Evolutionary conservation across 2,329 filamentous ascomycete species (phyloP).

Genomic region (Alternaria burnsii): DNA sequence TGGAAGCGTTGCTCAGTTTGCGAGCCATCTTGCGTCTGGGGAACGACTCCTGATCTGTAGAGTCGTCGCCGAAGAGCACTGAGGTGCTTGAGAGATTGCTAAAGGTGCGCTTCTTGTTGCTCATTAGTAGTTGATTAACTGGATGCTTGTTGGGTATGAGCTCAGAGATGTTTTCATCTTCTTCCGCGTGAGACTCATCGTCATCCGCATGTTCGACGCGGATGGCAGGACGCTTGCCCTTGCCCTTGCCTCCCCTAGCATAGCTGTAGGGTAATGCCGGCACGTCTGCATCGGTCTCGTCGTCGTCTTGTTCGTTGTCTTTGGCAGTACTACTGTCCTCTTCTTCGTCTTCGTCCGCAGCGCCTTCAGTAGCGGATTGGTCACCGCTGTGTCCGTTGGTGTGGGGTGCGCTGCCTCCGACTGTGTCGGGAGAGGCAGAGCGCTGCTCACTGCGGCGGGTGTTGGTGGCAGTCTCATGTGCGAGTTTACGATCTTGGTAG

Average conservation of each 20-base stretch:
- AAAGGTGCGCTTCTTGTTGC: constrained; percentile 51
- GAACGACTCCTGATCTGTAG: constrained; percentile 42
- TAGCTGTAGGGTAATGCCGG: constrained; percentile 45
- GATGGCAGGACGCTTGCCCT: constrained; percentile 49
- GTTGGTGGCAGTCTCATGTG: constrained; percentile 32
- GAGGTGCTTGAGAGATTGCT: constrained; percentile 52
- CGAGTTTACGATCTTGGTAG: constrained; percentile 42
- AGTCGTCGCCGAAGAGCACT: constrained; percentile 48
- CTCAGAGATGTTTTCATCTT: constrained; percentile 40
- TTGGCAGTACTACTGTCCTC: constrained; percentile 45
- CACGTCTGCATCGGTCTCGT: constrained; percentile 48
- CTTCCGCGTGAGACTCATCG: constrained; percentile 40
- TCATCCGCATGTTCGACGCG: constrained; percentile 45
- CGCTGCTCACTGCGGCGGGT: constrained; percentile 35
- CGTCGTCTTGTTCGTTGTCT: constrained; percentile 41
- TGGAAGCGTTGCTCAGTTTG: constrained; percentile 45
- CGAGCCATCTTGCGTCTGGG: constrained; percentile 51
- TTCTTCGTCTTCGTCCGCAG: constrained; percentile 46
- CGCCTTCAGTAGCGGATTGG: constrained; percentile 40
- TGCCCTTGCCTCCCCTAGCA: constrained; percentile 45
- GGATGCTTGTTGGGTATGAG: constrained; percentile 40
- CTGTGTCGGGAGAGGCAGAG: constrained; percentile 27
- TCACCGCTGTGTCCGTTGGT: constrained; percentile 36
- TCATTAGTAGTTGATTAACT: constrained; percentile 38
- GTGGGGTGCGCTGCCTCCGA: constrained; percentile 31